Conservation (phyloP, 768 basidiomycete genomes). For the Pulveroboletus ravenelii region DNA sequence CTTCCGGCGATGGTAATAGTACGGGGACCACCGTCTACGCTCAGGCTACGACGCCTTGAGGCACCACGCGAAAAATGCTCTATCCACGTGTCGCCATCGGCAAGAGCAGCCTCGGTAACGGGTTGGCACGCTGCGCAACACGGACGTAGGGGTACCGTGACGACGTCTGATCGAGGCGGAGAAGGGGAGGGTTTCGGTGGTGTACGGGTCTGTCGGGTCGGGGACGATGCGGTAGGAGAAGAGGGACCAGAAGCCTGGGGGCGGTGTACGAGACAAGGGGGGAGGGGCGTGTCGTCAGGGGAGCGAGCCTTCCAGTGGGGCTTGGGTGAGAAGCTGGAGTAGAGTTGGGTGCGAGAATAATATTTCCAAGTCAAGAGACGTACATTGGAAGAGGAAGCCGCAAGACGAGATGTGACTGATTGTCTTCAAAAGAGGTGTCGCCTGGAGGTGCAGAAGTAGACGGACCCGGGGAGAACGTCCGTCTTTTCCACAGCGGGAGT, state of each 20-base stretch:
- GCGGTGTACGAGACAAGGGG: constrained; percentile 55
- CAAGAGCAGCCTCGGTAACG: constrained; percentile 52
- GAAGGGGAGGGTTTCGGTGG: constrained; percentile 24
- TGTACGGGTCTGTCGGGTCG: constrained; percentile 11
- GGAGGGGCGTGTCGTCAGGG: constrained; percentile 33
- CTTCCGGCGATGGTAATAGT: constrained; percentile 30
- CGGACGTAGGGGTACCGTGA: constrained; percentile 64
- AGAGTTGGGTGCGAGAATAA: background rate
- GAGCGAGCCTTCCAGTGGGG: constrained; percentile 39
- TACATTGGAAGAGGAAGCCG: constrained; percentile 62
- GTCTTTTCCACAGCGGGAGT: constrained; percentile 62
- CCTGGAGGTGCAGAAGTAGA: constrained; percentile 23
- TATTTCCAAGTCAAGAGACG: constrained; percentile 18
- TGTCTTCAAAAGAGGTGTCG: constrained; percentile 27
- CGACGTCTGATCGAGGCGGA: constrained; percentile 36
- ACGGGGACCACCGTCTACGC: constrained; percentile 31
- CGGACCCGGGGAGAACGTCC: constrained; percentile 9
- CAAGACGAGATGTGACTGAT: constrained; percentile 44
- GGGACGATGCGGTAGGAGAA: background rate
- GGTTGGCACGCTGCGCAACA: constrained; percentile 64
- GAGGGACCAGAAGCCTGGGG: constrained; percentile 20
- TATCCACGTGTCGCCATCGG: constrained; percentile 55
- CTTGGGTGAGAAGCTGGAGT: constrained; percentile 40
- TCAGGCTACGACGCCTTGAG: constrained; percentile 49
- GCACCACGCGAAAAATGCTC: constrained; percentile 64